Base-by-base conservation (phyloP, 2,329 filamentous ascomycete species). In the Alternaria solani region DNA sequence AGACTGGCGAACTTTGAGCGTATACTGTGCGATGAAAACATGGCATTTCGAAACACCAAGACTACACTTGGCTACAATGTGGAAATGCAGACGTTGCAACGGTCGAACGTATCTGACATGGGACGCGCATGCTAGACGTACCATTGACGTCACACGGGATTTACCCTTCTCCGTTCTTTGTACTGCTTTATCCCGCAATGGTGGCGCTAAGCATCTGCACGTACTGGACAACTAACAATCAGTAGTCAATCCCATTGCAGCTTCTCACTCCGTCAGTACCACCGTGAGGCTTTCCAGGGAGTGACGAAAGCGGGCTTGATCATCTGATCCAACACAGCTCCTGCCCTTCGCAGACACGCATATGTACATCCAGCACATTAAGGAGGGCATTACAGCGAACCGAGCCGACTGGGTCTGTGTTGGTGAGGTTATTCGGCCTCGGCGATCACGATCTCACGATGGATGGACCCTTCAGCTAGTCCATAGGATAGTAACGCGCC, bases 131-230 rank as follows among this genome's bases (percentile, higher is more conserved):
- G n/a, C 41, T 48, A 46, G 23, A 60, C 44, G 49, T 52, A 46
- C 36, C 30, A 23, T 36, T 63, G 61, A 63, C 61, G 61, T 63
- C 61, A 63, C 28, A 41, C 26, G 18, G 18, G 23, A 34, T 4
- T 28, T 26, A 49, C 25, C 20, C 20, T 34, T 41, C 36, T 51
- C 34, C 34, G 28, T n/a, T 9, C 32, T 39, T 20, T 25, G 34
- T n/a, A 30, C 30, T 28, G 34, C 32, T 49, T 32, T 55, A 32
- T 59, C 36, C 47, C 51, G 38, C 42, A 48, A 51, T 20, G 41
- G 30, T 32, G 43, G 48, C 30, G 53, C 57, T 60, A 36, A 38
- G 26, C 38, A 11, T 12, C 32, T 41, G 16, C 51, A 36, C 28
- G 36, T 8, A 55, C 51, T 52, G 41, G 51, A 42, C 12, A 39